These are phyloP conservation scores for Hygrophorus russula DNA, from an alignment of 768 basidiomycete species.

Conservation along the genomic window DNA sequence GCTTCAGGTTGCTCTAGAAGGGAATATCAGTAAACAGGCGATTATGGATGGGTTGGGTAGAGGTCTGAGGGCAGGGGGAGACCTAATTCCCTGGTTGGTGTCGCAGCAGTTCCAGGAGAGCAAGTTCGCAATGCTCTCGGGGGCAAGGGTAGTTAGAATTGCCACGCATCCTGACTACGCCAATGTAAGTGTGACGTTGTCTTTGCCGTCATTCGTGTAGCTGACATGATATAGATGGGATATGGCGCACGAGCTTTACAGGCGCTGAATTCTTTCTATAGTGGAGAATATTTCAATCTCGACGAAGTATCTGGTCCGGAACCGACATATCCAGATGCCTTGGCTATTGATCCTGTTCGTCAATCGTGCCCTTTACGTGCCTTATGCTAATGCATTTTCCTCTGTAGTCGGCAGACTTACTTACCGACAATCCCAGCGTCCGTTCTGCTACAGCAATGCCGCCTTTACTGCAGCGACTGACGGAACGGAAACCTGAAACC, in stretches of 20 bases:
- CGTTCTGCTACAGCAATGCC: constrained; percentile 77
- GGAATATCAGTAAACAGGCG: constrained; percentile 74
- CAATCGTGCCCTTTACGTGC: neutral
- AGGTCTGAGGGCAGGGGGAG: constrained; percentile 81
- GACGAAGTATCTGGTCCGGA: constrained; percentile 53
- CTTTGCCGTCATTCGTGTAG: neutral
- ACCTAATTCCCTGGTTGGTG: constrained; percentile 97
- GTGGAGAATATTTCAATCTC: constrained; percentile 83
- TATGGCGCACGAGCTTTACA: constrained; percentile 88
- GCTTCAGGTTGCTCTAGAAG: constrained; percentile 91
- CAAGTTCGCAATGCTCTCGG: constrained; percentile 85
- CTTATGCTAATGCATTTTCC: neutral
- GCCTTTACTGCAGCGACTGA: constrained; percentile 80
- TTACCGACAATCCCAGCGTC: constrained; percentile 69
- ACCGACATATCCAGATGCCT: constrained; percentile 49
- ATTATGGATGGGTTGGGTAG: constrained; percentile 81
- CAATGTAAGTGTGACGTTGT: constrained; percentile 40
- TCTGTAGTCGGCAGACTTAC: constrained; percentile 34
- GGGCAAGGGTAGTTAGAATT: constrained; percentile 84
- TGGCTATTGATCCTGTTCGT: constrained; percentile 33
- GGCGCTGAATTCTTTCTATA: constrained; percentile 82
- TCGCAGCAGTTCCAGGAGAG: constrained; percentile 94
- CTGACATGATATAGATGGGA: constrained; percentile 61
- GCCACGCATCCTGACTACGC: constrained; percentile 95
- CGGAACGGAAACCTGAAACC: constrained; percentile 80